Percentiles rank a stretch among this genome's conserved stretches.
phyloP scores from a whole-genome alignment of 495 filamentous ascomycete species.

The Hyaloscypha hepaticicola region DNA sequence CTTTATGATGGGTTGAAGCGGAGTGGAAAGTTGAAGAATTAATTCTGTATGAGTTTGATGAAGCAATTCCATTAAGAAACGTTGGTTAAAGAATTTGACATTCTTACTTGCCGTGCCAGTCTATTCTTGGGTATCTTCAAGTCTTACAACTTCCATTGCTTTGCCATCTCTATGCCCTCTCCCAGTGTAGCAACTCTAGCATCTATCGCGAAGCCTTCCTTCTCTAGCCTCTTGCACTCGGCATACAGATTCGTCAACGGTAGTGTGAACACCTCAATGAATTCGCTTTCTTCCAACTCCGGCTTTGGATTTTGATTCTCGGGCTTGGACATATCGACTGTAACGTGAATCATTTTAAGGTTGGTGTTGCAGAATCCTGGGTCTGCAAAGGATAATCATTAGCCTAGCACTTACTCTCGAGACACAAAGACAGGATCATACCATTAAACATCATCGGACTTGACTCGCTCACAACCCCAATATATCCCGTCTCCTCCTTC shows the following conservation, averaged over 20 bases:
- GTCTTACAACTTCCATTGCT: slow-evolving; percentile 39
- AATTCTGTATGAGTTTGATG: too few relatives aligned
- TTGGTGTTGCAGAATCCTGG: slow-evolving; percentile 89
- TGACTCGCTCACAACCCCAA: slow-evolving; percentile 63
- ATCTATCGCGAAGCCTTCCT: slow-evolving; percentile 79
- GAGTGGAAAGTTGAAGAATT: slow-evolving; percentile 58
- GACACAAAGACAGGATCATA: slow-evolving; percentile 29
- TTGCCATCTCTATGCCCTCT: slow-evolving; percentile 81
- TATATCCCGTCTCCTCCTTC: slow-evolving; percentile 92
- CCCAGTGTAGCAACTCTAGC: slow-evolving; percentile 81
- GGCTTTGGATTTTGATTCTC: slow-evolving; percentile 68
- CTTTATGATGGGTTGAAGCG: slow-evolving; percentile 70
- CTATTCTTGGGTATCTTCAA: not conserved
- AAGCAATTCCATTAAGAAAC: too few relatives aligned
- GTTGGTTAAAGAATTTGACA: too few relatives aligned
- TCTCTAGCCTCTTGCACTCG: slow-evolving; percentile 67
- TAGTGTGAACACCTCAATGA: slow-evolving; percentile 81
- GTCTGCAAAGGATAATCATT: slow-evolving; percentile 42
- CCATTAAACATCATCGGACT: slow-evolving; percentile 86
- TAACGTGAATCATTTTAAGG: slow-evolving; percentile 77
- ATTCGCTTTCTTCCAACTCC: slow-evolving; percentile 83
- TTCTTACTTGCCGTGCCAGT: not conserved
- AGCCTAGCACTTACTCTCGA: slow-evolving; percentile 15
- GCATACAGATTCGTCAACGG: slow-evolving; percentile 63
- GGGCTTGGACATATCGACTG: slow-evolving; percentile 68